These are phyloP conservation scores for Penicillium aurantiogriseum DNA, from an alignment of 2,329 filamentous ascomycete genomes.

Conservation along the genomic window DNA sequence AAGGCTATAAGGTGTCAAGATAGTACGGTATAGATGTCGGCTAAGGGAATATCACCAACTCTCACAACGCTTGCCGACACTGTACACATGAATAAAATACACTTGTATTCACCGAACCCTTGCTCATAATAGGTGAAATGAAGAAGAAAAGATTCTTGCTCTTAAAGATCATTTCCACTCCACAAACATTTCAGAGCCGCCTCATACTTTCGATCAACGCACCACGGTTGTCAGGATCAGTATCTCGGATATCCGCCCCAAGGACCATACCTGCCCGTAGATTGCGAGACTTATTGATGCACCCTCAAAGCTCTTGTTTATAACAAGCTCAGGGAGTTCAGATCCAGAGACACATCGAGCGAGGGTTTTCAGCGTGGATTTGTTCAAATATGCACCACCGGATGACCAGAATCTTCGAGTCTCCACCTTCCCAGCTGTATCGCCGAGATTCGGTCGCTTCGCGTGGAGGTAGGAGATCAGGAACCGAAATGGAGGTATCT, in stretches of 20 bases:
- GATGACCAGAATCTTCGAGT: conserved; percentile 12
- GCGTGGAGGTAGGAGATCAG: conserved; percentile 18
- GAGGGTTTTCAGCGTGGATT: conserved; percentile 9
- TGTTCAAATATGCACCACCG: conserved; percentile 9
- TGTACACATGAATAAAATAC: neutral
- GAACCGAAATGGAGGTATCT: conserved; percentile 23
- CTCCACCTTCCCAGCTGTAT: conserved; percentile 5
- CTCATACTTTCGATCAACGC: neutral
- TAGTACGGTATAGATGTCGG: too few relatives aligned
- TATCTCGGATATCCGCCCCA: neutral
- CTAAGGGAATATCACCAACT: too few relatives aligned
- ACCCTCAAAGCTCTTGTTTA: conserved; percentile 3
- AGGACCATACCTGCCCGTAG: conserved; percentile 7
- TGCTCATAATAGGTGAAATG: neutral
- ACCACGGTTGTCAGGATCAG: neutral
- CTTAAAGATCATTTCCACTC: neutral
- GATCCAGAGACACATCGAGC: too few relatives aligned
- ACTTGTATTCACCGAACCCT: neutral
- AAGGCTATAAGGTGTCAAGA: neutral
- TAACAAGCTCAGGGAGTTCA: conserved; percentile 9
- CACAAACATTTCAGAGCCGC: neutral
- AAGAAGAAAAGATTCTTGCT: neutral
- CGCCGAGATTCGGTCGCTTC: neutral
- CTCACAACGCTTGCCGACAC: neutral
- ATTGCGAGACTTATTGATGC: neutral